Base-by-base conservation (phyloP, 2,329 filamentous ascomycete species). In the Blastomyces silverae region DNA sequence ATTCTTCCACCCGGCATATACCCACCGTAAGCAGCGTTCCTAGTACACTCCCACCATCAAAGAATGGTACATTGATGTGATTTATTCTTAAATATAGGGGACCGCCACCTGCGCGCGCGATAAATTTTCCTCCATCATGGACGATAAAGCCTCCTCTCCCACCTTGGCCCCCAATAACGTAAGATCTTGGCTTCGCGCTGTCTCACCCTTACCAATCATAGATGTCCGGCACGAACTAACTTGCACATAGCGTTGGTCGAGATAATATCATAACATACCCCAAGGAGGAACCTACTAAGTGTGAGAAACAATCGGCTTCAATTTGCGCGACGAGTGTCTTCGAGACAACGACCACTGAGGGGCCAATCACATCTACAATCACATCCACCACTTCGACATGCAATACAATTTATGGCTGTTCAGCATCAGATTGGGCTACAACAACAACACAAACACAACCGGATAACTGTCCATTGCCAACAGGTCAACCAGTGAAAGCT, bases 231-330 rank as follows among this genome's bases (percentile, higher is more conserved):
- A 61, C 31, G 4, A 61, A 61, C 59, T 61, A 15, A 61, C 59
- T 48, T 50, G 13, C 39, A 52, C 15, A 28, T 13, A 61, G 59
- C 17, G 42, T 61, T 61, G 59, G 59, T 1, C 22, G 15, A 31
- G 59, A 61, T 61, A n/a, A 20, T 13, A 61, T 61, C 5, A n/a
- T 61, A 50, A 61, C 59, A n/a, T 61, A 61, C 59, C 59, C 59
- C 59, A 46, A 46, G 6, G 22, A 61, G 59, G 42, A 61, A 3
- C 59, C 59, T 37, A 61, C 59, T 50, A 61, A 42, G 3, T 61
- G 59, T 17, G 59, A 61, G 59, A 48, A 11, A 37, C 25, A 50
- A 22, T 61, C 59, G 4, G 59, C 59, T 50, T 20, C 11, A 50
- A 50, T 61, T 1, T 61, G 59, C 44, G 1, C 11, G 8, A 61